Evolutionary conservation across 2,329 filamentous ascomycete species (phyloP).

Genomic region (Alternaria dauci): DNA sequence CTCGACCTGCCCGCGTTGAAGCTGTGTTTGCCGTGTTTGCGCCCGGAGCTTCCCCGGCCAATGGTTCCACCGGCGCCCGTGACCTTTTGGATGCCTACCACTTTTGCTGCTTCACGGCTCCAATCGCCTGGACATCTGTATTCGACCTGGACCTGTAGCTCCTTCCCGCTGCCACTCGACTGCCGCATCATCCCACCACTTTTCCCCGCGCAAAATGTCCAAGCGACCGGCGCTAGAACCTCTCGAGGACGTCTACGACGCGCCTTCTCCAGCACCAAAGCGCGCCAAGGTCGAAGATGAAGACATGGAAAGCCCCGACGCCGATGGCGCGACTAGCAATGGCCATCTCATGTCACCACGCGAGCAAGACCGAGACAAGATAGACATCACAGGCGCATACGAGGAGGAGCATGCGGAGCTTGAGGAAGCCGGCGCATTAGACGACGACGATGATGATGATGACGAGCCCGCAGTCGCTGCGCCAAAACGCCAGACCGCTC

Average conservation of each 20-base stretch:
- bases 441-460: slow-evolving; percentile 45
- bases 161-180: neutral
- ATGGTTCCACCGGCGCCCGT: slow-evolving; percentile 27
- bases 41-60: slow-evolving; percentile 28
- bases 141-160: neutral
- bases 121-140: neutral
- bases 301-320: slow-evolving; percentile 43
- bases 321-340: slow-evolving; percentile 38
- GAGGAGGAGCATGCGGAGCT: slow-evolving; percentile 49
- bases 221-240: slow-evolving; percentile 58
- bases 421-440: slow-evolving; percentile 46
- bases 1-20: slow-evolving; percentile 36
- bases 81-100: slow-evolving; percentile 32
- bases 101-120: slow-evolving; percentile 15
- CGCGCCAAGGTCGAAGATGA: slow-evolving; percentile 57
- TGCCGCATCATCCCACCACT: neutral
- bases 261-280: slow-evolving; percentile 59
- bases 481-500: slow-evolving; percentile 75
- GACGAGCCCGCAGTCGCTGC: slow-evolving; percentile 53
- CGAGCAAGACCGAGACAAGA: slow-evolving; percentile 34
- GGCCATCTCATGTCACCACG: slow-evolving; percentile 43
- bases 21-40: slow-evolving; percentile 40
- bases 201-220: slow-evolving; percentile 47
- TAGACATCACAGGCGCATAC: slow-evolving; percentile 48
- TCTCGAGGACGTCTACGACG: slow-evolving; percentile 52